A percentile compares a stretch with the other conserved stretches of the same genome.
Evolutionary conservation across 1,284 basidiomycete species (phyloP).

Genomic region (Rhodotorula sp.): DNA sequence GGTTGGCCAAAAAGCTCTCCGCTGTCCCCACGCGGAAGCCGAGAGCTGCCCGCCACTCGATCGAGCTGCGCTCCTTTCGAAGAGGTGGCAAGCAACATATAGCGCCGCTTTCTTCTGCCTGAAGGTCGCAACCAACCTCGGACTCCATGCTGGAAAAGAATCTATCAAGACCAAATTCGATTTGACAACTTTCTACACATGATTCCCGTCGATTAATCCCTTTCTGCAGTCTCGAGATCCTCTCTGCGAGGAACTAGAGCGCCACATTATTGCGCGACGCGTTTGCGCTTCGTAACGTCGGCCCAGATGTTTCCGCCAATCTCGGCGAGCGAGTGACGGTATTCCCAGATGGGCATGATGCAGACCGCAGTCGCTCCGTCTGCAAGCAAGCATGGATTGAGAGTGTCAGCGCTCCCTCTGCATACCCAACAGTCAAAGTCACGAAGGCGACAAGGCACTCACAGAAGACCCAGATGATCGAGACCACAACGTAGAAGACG

Average conservation of each 20-base stretch:
- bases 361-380: constrained; percentile 30
- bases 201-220: too few species aligned
- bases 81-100: background rate
- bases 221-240: too few species aligned
- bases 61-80: background rate
- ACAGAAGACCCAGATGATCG: constrained; percentile 41
- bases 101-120: background rate
- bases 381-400: background rate
- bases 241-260: too few species aligned
- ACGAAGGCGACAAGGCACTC: background rate
- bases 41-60: background rate
- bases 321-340: constrained; percentile 15
- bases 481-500: constrained; percentile 61
- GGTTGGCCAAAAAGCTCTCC: background rate
- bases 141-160: too few species aligned
- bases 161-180: too few species aligned
- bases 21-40: background rate
- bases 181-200: too few species aligned
- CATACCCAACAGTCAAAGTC: too few species aligned
- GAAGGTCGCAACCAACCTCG: too few species aligned
- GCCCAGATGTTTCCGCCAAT: constrained; percentile 20
- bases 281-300: constrained; percentile 17
- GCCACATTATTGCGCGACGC: background rate
- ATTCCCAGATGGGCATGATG: constrained; percentile 40
- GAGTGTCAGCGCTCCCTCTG: background rate